Conservation (phyloP, 371 early-diverging fungal genomes). For the Rhizopus sp. region DNA sequence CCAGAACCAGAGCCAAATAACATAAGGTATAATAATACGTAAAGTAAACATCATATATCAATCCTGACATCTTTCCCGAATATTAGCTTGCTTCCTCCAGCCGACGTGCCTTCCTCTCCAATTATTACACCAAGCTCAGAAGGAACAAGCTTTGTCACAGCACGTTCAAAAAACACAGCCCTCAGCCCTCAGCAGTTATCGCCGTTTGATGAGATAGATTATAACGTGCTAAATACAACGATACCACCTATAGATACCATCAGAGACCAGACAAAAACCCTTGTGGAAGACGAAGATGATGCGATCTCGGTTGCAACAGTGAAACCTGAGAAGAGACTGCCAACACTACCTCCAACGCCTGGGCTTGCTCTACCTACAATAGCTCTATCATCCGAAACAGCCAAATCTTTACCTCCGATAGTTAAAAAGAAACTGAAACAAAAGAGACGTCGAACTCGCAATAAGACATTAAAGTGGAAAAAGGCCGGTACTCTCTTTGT, state of each 20-base stretch:
- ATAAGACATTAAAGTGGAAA: constrained; percentile 23
- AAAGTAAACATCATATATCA: background rate
- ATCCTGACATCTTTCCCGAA: background rate
- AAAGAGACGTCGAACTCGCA: background rate
- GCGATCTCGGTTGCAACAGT: constrained; percentile 14
- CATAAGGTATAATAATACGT: background rate
- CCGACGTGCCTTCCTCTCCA: background rate
- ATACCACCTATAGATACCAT: background rate
- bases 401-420: background rate
- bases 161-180: constrained; percentile 8
- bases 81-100: background rate
- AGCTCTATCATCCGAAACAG: background rate
- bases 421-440: background rate
- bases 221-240: background rate
- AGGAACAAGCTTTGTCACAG: constrained; percentile 21
- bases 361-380: background rate
- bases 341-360: background rate
- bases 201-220: constrained; percentile 5
- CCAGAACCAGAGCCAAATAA: background rate
- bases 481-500: constrained; percentile 31
- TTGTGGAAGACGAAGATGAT: background rate
- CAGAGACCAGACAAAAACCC: background rate
- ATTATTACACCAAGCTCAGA: constrained; percentile 13
- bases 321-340: constrained; percentile 2
- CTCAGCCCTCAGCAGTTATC: background rate